phyloP scores from a whole-genome alignment of 305 asterid genomes.

The Fraxinus sp. region DNA sequence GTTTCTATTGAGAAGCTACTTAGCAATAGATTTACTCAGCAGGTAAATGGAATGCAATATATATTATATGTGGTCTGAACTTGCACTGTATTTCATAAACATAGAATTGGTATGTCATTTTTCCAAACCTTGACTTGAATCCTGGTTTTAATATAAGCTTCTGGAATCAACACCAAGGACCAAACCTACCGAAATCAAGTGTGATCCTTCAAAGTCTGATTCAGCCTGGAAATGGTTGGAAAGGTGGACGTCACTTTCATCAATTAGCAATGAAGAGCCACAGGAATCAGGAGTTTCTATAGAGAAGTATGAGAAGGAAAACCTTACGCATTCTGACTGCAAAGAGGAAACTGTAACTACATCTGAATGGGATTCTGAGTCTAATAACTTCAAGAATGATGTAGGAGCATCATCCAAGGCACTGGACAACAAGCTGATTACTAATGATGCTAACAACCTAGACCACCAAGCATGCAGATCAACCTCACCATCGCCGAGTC shows the following conservation, averaged over 20 bases:
- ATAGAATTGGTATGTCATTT: neutral
- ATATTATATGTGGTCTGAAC: constrained; percentile 13
- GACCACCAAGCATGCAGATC: constrained; percentile 36
- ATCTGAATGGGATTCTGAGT: constrained; percentile 35
- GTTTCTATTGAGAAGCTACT: constrained; percentile 78
- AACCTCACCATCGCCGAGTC: constrained; percentile 27
- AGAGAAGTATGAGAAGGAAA: constrained; percentile 39
- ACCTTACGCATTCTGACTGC: constrained; percentile 32
- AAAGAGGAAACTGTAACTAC: constrained; percentile 35
- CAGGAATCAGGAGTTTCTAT: constrained; percentile 31
- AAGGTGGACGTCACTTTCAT: constrained; percentile 84
- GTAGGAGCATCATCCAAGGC: constrained; percentile 36
- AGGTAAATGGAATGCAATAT: constrained; percentile 51
- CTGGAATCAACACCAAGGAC: constrained; percentile 72
- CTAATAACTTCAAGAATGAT: constrained; percentile 29
- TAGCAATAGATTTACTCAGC: constrained; percentile 78
- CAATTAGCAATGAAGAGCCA: constrained; percentile 41
- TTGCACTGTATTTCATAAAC: constrained; percentile 11
- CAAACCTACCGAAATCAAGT: constrained; percentile 65
- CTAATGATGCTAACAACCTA: constrained; percentile 35
- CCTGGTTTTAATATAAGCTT: constrained; percentile 50
- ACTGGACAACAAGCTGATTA: constrained; percentile 41
- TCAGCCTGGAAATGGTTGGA: constrained; percentile 96
- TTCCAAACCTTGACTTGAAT: constrained; percentile 21
- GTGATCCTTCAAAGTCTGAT: constrained; percentile 82